phyloP scores from a whole-genome alignment of 2,329 filamentous ascomycete species.

The Xylariaceae sp. region DNA sequence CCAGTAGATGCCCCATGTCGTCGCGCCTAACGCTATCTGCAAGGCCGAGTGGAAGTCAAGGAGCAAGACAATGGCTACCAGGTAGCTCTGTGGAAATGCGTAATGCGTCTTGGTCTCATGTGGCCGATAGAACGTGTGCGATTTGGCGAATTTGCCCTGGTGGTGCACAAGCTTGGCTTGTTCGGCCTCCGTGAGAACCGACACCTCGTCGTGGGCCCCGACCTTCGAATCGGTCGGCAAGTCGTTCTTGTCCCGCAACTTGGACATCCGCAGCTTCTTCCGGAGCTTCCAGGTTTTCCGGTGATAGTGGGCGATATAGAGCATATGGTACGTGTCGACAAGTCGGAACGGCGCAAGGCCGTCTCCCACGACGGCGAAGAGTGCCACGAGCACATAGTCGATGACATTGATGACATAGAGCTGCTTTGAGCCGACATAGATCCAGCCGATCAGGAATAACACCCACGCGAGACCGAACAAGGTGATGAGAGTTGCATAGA shows the following conservation, averaged over 20 bases:
- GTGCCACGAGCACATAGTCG: conserved; percentile 64
- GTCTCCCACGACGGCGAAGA: conserved; percentile 67
- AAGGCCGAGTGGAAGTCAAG: conserved; percentile 75
- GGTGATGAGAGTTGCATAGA: conserved; percentile 79
- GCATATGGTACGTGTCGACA: conserved; percentile 84
- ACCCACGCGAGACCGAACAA: conserved; percentile 85
- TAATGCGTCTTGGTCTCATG: conserved; percentile 79
- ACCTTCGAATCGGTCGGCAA: conserved; percentile 46
- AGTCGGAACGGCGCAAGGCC: conserved; percentile 68
- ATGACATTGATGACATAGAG: conserved; percentile 65
- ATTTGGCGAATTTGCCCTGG: conserved; percentile 72
- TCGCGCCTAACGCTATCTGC: conserved; percentile 72
- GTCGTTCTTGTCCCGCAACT: conserved; percentile 64
- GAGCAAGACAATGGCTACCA: conserved; percentile 72
- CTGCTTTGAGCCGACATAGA: conserved; percentile 70
- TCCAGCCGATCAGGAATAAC: conserved; percentile 86
- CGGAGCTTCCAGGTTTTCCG: conserved; percentile 59
- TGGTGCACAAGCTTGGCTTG: conserved; percentile 69
- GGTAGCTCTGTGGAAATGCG: conserved; percentile 68
- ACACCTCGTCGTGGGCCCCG: conserved; percentile 44
- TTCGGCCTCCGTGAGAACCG: conserved; percentile 60
- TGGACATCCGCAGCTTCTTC: conserved; percentile 55
- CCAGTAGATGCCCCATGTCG: conserved; percentile 74
- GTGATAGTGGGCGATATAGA: conserved; percentile 70
- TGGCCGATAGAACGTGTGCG: conserved; percentile 84